A percentile compares a stretch with the other conserved stretches of the same genome.
These are phyloP conservation scores for Coemansia sp. DNA, from an alignment of 192 early-diverging fungal species.

Conservation along the genomic window DNA sequence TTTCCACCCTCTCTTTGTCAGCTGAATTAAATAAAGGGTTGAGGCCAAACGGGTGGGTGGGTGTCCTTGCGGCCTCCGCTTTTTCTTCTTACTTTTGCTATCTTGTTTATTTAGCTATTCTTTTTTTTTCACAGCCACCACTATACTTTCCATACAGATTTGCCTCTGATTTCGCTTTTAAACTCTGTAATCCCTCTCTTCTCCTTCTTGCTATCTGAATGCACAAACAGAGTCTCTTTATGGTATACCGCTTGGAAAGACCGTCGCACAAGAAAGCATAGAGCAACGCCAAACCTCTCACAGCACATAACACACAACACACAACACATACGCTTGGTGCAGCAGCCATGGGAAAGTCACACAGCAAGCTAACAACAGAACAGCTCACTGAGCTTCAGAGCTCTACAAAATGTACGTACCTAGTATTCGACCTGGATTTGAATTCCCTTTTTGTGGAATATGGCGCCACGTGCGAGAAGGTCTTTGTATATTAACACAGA, in stretches of 20 bases:
- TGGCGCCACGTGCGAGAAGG: not conserved
- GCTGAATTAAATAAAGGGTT: not conserved
- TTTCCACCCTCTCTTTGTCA: not conserved
- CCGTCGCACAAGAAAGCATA: not conserved
- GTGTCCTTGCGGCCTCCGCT: not conserved
- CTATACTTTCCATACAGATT: not conserved
- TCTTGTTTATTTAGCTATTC: not conserved
- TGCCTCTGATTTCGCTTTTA: not conserved
- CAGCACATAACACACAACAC: no score
- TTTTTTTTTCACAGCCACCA: not conserved
- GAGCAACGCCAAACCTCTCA: not conserved
- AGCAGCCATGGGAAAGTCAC: constrained; percentile 75
- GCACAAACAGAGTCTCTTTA: not conserved
- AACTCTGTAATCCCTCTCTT: not conserved
- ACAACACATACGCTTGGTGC: not conserved
- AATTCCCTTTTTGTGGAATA: not conserved
- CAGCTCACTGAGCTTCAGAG: constrained; percentile 77
- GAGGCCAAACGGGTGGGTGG: not conserved
- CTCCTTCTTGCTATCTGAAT: not conserved
- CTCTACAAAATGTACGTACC: constrained; percentile 76
- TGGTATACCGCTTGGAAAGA: not conserved
- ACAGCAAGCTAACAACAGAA: constrained; percentile 79
- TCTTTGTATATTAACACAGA: not conserved
- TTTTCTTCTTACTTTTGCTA: not conserved
- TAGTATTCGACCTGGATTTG: no score